Percentiles rank a stretch among this genome's conserved stretches.
Evolutionary conservation across 164 flowering plant species (phyloP).

Genomic region (Aristolochia californica): DNA sequence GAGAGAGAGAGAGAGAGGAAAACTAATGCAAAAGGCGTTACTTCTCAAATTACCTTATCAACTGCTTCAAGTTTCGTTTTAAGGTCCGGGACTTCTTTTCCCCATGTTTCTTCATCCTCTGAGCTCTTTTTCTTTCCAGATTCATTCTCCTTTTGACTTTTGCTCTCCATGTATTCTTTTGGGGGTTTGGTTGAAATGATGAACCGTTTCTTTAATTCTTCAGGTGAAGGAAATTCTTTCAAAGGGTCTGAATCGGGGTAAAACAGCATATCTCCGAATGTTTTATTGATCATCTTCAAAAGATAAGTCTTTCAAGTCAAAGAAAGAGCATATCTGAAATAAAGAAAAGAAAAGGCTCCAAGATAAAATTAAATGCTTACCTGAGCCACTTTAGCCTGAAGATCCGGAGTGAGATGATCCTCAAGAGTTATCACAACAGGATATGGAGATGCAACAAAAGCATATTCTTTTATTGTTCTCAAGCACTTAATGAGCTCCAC

Average conservation of each 20-base stretch:
- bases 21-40: neutral
- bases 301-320: neutral
- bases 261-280: slow-evolving; percentile 59
- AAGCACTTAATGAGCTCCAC: slow-evolving; percentile 58
- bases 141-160: slow-evolving; percentile 5
- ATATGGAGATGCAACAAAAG: slow-evolving; percentile 47
- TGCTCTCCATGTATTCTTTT: slow-evolving; percentile 34
- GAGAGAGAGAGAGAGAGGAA: neutral
- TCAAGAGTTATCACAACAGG: slow-evolving; percentile 73
- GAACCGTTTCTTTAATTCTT: slow-evolving; percentile 43
- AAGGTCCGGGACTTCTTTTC: slow-evolving; percentile 22
- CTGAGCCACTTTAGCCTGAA: slow-evolving; percentile 69
- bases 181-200: slow-evolving; percentile 93
- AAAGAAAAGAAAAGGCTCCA: neutral
- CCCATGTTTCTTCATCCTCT: slow-evolving; percentile 30
- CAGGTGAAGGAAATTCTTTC: slow-evolving; percentile 67
- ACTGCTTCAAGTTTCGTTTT: slow-evolving; percentile 11
- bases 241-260: slow-evolving; percentile 30
- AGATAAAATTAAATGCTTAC: slow-evolving; percentile 17
- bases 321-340: neutral
- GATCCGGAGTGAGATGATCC: slow-evolving; percentile 65
- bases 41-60: slow-evolving; percentile 20
- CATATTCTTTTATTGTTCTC: slow-evolving; percentile 56
- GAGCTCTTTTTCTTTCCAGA: slow-evolving; percentile 22
- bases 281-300: slow-evolving; percentile 51